Conservation (phyloP, 2,329 filamentous ascomycete genomes). For the Leptographium wingfieldii region DNA sequence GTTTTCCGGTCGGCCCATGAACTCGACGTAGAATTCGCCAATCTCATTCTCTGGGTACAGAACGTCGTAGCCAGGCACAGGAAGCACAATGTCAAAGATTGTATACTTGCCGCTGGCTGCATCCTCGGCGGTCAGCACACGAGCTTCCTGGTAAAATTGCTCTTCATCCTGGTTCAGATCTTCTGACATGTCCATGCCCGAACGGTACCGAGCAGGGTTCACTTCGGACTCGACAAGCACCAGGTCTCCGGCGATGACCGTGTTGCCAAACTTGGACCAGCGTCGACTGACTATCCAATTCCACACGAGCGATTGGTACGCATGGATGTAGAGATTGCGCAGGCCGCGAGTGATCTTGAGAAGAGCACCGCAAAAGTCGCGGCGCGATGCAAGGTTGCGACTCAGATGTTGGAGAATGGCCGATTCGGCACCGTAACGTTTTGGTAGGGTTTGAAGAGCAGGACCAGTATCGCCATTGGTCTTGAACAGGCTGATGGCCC, state of each 20-base stretch:
- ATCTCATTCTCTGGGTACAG: constrained; percentile 75
- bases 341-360: constrained; percentile 69
- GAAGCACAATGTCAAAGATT: constrained; percentile 82
- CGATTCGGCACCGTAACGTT: constrained; percentile 69
- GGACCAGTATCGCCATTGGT: constrained; percentile 43
- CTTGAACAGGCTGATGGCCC: constrained; percentile 64
- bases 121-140: constrained; percentile 65
- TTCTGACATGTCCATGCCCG: constrained; percentile 50
- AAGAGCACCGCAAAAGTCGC: constrained; percentile 72
- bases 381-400: constrained; percentile 32
- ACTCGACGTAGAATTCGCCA: constrained; percentile 69
- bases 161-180: constrained; percentile 36
- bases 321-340: constrained; percentile 89
- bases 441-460: constrained; percentile 58
- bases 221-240: constrained; percentile 41
- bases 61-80: constrained; percentile 84
- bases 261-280: constrained; percentile 60
- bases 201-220: constrained; percentile 20
- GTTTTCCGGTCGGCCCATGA: constrained; percentile 72
- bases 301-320: constrained; percentile 92
- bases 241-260: constrained; percentile 75
- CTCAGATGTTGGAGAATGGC: constrained; percentile 68
- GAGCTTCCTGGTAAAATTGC: constrained; percentile 41
- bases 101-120: constrained; percentile 61
- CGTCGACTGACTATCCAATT: constrained; percentile 73